phyloP scores from a whole-genome alignment of 257 asterid genomes.

The Scutellaria baicalensis region DNA sequence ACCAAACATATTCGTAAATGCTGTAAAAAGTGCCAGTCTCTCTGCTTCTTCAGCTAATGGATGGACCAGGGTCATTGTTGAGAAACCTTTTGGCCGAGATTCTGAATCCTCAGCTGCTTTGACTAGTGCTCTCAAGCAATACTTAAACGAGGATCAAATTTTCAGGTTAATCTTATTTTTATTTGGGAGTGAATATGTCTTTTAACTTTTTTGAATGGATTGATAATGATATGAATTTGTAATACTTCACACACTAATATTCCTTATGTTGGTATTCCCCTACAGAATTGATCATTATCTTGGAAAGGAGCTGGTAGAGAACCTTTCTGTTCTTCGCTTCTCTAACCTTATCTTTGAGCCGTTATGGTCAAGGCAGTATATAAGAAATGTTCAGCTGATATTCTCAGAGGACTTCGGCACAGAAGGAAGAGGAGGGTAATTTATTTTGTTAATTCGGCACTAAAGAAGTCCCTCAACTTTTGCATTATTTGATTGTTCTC shows the following conservation, averaged over 20 bases:
- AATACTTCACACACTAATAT: background rate
- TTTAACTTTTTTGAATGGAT: background rate
- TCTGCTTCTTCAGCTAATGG: conserved; percentile 83
- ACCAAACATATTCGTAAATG: conserved; percentile 82
- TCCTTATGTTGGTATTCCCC: background rate
- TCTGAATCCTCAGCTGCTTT: conserved; percentile 92
- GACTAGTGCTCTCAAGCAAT: conserved; percentile 79
- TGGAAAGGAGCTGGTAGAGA: conserved; percentile 97
- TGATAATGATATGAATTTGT: background rate
- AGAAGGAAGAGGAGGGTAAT: conserved; percentile 98
- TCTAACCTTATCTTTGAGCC: conserved; percentile 94
- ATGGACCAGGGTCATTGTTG: conserved; percentile 96
- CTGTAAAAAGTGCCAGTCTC: conserved; percentile 83
- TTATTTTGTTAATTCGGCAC: conserved; percentile 10
- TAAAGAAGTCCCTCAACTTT: background rate
- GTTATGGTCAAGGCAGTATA: conserved; percentile 93
- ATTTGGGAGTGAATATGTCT: background rate
- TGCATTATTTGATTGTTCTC: conserved; percentile 1
- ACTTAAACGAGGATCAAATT: conserved; percentile 85
- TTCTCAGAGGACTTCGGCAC: conserved; percentile 99
- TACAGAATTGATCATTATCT: conserved; percentile 97
- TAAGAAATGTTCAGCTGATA: conserved; percentile 87
- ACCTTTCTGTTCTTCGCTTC: conserved; percentile 92
- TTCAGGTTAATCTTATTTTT: conserved; percentile 44
- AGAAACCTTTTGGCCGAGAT: conserved; percentile 98